phyloP scores from a whole-genome alignment of 805 yeast genomes.

The Candida sanyiensis region DNA sequence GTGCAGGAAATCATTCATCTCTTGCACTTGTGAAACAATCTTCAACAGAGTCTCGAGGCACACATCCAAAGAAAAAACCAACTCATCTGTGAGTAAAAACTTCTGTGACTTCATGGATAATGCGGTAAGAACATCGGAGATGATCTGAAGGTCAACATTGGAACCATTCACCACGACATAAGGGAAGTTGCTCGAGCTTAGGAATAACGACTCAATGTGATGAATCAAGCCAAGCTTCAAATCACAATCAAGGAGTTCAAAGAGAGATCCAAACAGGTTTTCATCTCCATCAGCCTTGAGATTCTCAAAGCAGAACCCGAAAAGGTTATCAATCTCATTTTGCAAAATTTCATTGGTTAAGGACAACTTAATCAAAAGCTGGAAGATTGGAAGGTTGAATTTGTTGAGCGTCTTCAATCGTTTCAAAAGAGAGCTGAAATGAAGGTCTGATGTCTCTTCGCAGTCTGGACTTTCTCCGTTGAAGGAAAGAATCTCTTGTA shows the following conservation, averaged over 20 bases:
- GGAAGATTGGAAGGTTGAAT: conserved; percentile 39
- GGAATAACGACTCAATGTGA: conserved; percentile 36
- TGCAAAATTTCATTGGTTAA: conserved; percentile 15
- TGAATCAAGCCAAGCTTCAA: conserved; percentile 30
- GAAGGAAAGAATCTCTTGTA: conserved; percentile 11
- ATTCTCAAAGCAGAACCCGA: conserved; percentile 11
- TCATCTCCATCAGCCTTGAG: conserved; percentile 1
- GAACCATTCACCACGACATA: conserved; percentile 12
- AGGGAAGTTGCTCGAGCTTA: conserved; percentile 38
- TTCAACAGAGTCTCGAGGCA: conserved; percentile 34
- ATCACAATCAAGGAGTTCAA: conserved; percentile 31
- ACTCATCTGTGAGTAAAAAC: conserved; percentile 27
- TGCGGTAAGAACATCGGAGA: conserved; percentile 18
- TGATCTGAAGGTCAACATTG: conserved; percentile 9
- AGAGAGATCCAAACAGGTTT: conserved; percentile 32
- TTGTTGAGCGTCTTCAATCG: conserved; percentile 29
- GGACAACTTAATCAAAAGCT: conserved; percentile 31
- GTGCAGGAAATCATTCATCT: conserved; percentile 11
- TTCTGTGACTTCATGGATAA: conserved; percentile 17
- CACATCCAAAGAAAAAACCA: conserved; percentile 36
- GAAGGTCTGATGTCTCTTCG: conserved; percentile 1
- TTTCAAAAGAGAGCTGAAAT: conserved; percentile 10
- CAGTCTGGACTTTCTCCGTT: not conserved
- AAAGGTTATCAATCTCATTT: conserved; percentile 11
- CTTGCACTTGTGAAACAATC: conserved; percentile 18